A percentile compares a stretch with the other conserved stretches of the same genome.
phyloP scores from a whole-genome alignment of 495 filamentous ascomycete genomes.

The Penicillium longicatenatum region DNA sequence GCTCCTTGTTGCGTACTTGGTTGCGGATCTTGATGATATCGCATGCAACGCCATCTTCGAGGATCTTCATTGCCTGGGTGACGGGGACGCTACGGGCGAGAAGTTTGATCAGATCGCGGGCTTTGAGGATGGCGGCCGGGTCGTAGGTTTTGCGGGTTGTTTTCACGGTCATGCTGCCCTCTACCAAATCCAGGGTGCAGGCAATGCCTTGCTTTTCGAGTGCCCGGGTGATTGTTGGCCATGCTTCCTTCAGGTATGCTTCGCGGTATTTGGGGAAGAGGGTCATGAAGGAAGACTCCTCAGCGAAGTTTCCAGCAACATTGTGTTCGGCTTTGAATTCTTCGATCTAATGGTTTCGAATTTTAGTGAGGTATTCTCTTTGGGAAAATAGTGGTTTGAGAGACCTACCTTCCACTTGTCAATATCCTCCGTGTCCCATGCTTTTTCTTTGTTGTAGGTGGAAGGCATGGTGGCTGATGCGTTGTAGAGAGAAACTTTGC shows the following conservation, averaged over 20 bases:
- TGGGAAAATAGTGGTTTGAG: background rate
- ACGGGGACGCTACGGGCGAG: conserved; percentile 90
- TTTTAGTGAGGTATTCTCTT: conserved; percentile 3
- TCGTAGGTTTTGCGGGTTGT: conserved; percentile 95
- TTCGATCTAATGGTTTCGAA: conserved; percentile 56
- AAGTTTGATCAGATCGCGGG: conserved; percentile 90
- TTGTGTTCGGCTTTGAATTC: conserved; percentile 86
- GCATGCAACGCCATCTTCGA: conserved; percentile 85
- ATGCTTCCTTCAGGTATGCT: conserved; percentile 87
- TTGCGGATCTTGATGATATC: conserved; percentile 95
- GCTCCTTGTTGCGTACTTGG: conserved; percentile 90
- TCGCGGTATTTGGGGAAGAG: conserved; percentile 99
- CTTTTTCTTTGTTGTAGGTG: conserved; percentile 91
- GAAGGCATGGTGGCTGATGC: conserved; percentile 70
- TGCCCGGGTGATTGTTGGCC: conserved; percentile 78
- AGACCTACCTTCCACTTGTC: conserved; percentile 86
- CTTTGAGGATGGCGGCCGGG: conserved; percentile 91
- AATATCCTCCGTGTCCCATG: conserved; percentile 97
- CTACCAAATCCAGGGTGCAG: conserved; percentile 89
- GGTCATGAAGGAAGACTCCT: conserved; percentile 89
- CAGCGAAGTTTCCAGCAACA: conserved; percentile 78
- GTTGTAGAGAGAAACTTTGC: conserved; percentile 15
- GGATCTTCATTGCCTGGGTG: conserved; percentile 83
- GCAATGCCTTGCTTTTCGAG: conserved; percentile 82
- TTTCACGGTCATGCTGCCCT: conserved; percentile 94